Base-by-base conservation (phyloP, 2,329 filamentous ascomycete genomes). In the Incumbomyces lentus region DNA sequence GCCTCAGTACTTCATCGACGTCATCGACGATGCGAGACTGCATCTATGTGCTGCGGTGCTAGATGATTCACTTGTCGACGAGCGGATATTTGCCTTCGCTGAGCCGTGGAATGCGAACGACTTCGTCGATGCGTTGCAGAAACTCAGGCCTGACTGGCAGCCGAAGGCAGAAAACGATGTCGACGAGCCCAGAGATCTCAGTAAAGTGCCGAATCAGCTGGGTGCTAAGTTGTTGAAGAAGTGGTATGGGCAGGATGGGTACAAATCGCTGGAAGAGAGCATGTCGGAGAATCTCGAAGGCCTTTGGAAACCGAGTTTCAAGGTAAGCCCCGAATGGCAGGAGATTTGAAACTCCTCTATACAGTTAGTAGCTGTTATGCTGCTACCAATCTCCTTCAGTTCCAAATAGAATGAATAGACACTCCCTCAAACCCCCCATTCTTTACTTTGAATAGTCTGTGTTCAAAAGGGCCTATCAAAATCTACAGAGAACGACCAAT, bases 1-100 rank as follows among this genome's bases (percentile, higher is more conserved):
- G 10, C 29, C 38, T 10, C 46, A 46, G 30, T 48, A 42, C 16
- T 48, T 35, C 40, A 40, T 52, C 17, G 63, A 75, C 52, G 67
- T 73, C 0, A 60, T 69, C 10, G 75, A 79, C 43, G 56, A 56
- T 2, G 76, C 73, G 0, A 61, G 69, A 0, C 58, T 81, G 0
- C 75, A 79, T 34, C 63, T 79, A 2, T 17, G n/a, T 43, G 69
- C 72, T 2, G 75, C 70, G 0, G 60, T 73, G 3, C 62, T 76
- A 0, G 61, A 75, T 17, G 62, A 65, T 0, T 60, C 64, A 0
- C 65, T 78, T 0, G 49, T 60, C 2, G 64, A 65, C 0, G 68
- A 79, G 53, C 68, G 78, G 1, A 57, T 81, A 6, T 76, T 79
- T 54, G 76, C 64, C 0, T 75, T 73, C 40, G 73, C 70, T 0